These are phyloP conservation scores for Hansenula sp. DNA, from an alignment of 1,139 yeast genomes.

Conservation along the genomic window DNA sequence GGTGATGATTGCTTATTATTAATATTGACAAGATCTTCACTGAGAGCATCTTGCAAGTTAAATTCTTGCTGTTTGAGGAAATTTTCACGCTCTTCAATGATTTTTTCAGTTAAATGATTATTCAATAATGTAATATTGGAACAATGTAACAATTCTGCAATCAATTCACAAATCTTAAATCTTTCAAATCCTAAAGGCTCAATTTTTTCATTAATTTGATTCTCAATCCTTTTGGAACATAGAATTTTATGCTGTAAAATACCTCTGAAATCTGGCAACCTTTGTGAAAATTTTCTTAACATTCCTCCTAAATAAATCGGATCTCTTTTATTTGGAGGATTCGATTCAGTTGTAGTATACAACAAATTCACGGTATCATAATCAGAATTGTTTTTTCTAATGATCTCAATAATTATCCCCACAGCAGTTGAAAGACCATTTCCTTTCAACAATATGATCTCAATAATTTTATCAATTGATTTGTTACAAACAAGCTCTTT, in stretches of 20 bases:
- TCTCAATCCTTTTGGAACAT: constrained; percentile 16
- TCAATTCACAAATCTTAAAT: constrained; percentile 90
- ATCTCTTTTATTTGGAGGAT: constrained; percentile 92
- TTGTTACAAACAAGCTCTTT: constrained; percentile 78
- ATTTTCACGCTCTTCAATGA: constrained; percentile 73
- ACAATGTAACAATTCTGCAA: constrained; percentile 93
- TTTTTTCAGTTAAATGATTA: constrained; percentile 75
- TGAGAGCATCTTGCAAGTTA: constrained; percentile 21
- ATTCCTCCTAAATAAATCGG: constrained; percentile 47
- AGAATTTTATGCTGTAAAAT: constrained; percentile 33
- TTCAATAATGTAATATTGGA: constrained; percentile 93
- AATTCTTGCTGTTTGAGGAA: constrained; percentile 39
- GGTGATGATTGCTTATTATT: not conserved
- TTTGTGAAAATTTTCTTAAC: constrained; percentile 29
- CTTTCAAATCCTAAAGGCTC: constrained; percentile 97
- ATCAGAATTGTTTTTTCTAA: constrained; percentile 92
- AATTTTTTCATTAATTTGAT: constrained; percentile 37
- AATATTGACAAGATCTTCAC: constrained; percentile 13
- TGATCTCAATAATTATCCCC: constrained; percentile 91
- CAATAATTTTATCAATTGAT: constrained; percentile 58
- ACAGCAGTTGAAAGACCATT: constrained; percentile 91
- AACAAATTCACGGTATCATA: constrained; percentile 87
- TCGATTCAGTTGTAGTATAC: constrained; percentile 72
- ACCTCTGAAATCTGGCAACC: constrained; percentile 40
- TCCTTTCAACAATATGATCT: constrained; percentile 71